phyloP scores from a whole-genome alignment of 1,284 basidiomycete genomes.

The Heterobasidion occidentale region DNA sequence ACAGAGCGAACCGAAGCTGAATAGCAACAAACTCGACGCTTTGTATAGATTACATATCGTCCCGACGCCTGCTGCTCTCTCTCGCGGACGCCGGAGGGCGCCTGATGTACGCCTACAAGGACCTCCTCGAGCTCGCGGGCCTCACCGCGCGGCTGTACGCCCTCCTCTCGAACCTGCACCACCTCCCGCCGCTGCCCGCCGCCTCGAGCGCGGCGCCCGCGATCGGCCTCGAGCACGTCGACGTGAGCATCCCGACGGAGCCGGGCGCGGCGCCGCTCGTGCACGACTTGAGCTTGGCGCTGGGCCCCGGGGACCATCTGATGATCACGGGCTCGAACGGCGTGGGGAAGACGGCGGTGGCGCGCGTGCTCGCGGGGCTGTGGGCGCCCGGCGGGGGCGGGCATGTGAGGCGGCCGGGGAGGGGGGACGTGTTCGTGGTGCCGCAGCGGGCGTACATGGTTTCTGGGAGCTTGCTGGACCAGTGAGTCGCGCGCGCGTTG shows the following conservation, averaged over 20 bases:
- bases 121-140: constrained; percentile 88
- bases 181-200: constrained; percentile 45
- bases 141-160: constrained; percentile 88
- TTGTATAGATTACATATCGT: constrained; percentile 84
- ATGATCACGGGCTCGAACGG: constrained; percentile 94
- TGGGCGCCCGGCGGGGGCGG: constrained; percentile 60
- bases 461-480: constrained; percentile 81
- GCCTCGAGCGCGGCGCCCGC: constrained; percentile 23
- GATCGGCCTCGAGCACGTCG: constrained; percentile 62
- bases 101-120: constrained; percentile 88
- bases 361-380: constrained; percentile 83
- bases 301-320: constrained; percentile 79
- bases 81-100: constrained; percentile 93
- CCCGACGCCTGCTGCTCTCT: constrained; percentile 85
- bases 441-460: constrained; percentile 93
- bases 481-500: constrained; percentile 35
- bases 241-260: constrained; percentile 53
- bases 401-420: constrained; percentile 33
- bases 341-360: constrained; percentile 91
- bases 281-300: constrained; percentile 61
- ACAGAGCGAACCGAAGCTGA: no score
- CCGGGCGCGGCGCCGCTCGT: constrained; percentile 41
- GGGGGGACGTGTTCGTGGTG: constrained; percentile 74
- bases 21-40: neutral
- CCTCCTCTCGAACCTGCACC: constrained; percentile 81